A percentile compares a stretch with the other conserved stretches of the same genome.
Conservation (phyloP, 768 basidiomycete genomes). For the Amanita brunnescens region DNA sequence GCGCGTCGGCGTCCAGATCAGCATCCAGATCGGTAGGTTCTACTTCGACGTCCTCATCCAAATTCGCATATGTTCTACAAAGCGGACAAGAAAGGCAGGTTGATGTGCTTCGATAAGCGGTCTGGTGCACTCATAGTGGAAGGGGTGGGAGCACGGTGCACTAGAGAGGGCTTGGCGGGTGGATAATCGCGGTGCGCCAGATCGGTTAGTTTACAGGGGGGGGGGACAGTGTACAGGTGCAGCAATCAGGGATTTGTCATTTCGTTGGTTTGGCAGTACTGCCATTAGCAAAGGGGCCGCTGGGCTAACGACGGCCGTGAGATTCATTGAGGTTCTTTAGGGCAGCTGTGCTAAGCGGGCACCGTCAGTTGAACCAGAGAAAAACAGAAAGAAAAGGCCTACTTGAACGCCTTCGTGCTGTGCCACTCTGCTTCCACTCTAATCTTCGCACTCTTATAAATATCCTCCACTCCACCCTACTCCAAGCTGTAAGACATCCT, state of each 20-base stretch:
- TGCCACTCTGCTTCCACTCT: constrained; percentile 74
- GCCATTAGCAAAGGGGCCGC: constrained; percentile 19
- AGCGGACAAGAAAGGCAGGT: background rate
- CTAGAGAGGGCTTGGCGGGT: no score
- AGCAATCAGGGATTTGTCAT: constrained; percentile 47
- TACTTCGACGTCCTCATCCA: constrained; percentile 55
- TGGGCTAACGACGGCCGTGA: constrained; percentile 26
- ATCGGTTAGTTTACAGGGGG: no score
- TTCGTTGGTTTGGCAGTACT: constrained; percentile 10
- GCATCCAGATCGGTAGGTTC: no score
- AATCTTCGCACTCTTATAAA: constrained; percentile 96
- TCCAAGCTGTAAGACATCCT: constrained; percentile 94
- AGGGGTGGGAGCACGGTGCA: no score
- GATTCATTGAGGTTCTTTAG: constrained; percentile 75
- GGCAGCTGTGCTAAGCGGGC: constrained; percentile 40
- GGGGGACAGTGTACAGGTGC: no score
- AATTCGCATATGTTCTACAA: background rate
- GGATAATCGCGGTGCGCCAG: no score
- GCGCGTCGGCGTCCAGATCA: no score
- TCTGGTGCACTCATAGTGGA: background rate
- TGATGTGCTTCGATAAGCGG: background rate
- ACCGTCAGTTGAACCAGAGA: background rate
- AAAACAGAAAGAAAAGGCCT: constrained; percentile 4
- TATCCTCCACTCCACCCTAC: constrained; percentile 97
- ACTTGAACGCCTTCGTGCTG: constrained; percentile 88